Evolutionary conservation across 2,329 filamentous ascomycete species (phyloP).

Genomic region (Aspergillus ibericus): DNA sequence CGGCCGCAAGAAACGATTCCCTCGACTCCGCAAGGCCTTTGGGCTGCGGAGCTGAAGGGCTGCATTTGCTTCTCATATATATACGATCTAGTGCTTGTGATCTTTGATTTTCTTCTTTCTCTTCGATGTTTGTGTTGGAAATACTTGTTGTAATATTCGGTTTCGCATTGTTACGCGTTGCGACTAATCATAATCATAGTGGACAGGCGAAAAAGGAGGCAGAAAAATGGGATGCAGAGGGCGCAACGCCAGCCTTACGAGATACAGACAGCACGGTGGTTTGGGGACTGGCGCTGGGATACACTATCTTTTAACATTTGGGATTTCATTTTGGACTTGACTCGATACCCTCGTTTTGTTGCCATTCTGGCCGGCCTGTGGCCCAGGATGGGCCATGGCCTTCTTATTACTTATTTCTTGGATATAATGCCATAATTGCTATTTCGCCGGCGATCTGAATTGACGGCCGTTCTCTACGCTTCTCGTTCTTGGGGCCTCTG

Average conservation of each 20-base stretch:
- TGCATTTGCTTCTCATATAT: neutral
- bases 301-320: neutral
- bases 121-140: constrained; percentile 6
- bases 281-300: too few relatives aligned
- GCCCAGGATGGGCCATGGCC: neutral
- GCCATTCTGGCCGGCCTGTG: neutral
- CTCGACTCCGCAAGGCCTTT: constrained; percentile 46
- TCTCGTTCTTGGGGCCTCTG: neutral
- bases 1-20: constrained; percentile 49
- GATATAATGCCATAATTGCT: neutral
- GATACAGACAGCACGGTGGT: neutral
- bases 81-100: neutral
- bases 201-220: neutral
- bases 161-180: neutral
- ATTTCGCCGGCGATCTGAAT: neutral
- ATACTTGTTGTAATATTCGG: constrained; percentile 9
- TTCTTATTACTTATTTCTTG: neutral
- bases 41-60: constrained; percentile 31
- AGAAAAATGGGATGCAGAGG: neutral
- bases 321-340: neutral
- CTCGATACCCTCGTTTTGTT: constrained; percentile 18
- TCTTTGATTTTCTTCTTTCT: neutral
- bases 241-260: neutral
- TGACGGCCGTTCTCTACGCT: neutral
- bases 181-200: constrained; percentile 5